A percentile compares a stretch with the other conserved stretches of the same genome.
These are phyloP conservation scores for Triticum monococcum DNA, from an alignment of 176 grass and related monocot genomes.

Conservation along the genomic window DNA sequence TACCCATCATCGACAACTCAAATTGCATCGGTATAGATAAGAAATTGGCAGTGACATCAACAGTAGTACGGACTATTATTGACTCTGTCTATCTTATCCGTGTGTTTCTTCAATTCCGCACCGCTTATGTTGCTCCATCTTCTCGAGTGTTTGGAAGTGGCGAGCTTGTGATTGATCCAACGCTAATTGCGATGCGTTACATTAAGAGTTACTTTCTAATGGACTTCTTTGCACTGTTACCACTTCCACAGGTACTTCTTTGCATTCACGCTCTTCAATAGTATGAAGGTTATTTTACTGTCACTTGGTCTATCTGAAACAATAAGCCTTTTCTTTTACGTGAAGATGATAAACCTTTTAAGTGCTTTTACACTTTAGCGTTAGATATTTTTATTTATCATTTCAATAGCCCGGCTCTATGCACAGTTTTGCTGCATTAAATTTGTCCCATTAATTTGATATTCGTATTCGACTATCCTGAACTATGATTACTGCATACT, in stretches of 20 bases:
- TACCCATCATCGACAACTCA: slow-evolving; percentile 50
- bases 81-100: slow-evolving; percentile 72
- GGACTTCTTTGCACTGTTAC: slow-evolving; percentile 79
- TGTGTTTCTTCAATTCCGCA: slow-evolving; percentile 75
- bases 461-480: background rate
- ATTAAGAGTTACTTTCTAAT: slow-evolving; percentile 66
- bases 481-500: background rate
- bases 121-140: slow-evolving; percentile 79
- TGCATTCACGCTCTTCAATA: background rate
- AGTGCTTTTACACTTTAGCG: background rate
- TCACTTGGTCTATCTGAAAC: background rate
- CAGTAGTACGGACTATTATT: slow-evolving; percentile 70
- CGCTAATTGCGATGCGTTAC: slow-evolving; percentile 63
- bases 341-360: background rate
- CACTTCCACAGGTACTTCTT: slow-evolving; percentile 75
- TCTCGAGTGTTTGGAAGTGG: slow-evolving; percentile 78
- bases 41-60: slow-evolving; percentile 62
- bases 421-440: background rate
- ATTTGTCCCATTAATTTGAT: too few relatives aligned
- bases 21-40: slow-evolving; percentile 73
- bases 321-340: background rate
- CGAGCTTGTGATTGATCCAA: slow-evolving; percentile 82
- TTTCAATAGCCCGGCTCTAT: background rate
- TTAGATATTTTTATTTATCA: background rate
- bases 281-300: background rate